Conservation (phyloP, 2,329 filamentous ascomycete genomes). For the Penicillium sp. region DNA sequence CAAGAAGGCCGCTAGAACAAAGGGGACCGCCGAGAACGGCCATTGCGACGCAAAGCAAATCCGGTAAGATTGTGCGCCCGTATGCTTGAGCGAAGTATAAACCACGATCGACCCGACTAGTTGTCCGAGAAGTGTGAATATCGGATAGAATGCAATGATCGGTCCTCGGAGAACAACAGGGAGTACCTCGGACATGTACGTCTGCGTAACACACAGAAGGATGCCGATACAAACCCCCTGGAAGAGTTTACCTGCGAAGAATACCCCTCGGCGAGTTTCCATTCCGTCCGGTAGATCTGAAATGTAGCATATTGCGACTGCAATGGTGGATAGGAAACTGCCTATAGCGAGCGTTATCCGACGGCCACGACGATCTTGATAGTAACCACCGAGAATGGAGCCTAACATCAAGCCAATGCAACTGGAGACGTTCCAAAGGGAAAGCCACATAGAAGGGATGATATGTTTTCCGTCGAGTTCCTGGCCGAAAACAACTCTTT, state of each 20-base stretch:
- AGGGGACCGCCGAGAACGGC: constrained; percentile 39
- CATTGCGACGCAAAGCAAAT: constrained; percentile 41
- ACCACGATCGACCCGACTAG: constrained; percentile 31
- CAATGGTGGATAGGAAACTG: constrained; percentile 29
- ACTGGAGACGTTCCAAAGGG: constrained; percentile 36
- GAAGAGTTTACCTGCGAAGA: constrained; percentile 39
- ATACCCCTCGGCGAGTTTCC: constrained; percentile 28
- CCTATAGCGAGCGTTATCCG: constrained; percentile 28
- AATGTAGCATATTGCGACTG: constrained; percentile 22
- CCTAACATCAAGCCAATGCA: constrained; percentile 34
- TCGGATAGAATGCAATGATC: constrained; percentile 42
- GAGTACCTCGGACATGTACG: constrained; percentile 45
- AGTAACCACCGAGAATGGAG: constrained; percentile 30
- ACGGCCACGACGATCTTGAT: constrained; percentile 35
- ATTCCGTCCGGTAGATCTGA: constrained; percentile 16
- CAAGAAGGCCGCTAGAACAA: constrained; percentile 38
- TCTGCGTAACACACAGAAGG: constrained; percentile 36
- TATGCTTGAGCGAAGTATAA: constrained; percentile 26
- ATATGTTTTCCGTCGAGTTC: constrained; percentile 25
- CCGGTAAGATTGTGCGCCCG: constrained; percentile 9
- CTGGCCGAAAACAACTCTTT: constrained; percentile 23
- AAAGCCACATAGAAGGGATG: constrained; percentile 37
- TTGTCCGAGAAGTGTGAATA: constrained; percentile 43
- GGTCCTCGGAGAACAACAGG: constrained; percentile 40
- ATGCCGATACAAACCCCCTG: constrained; percentile 41